Base-by-base conservation (phyloP, 2,329 filamentous ascomycete species). In the Aspergillus quadricinctus region DNA sequence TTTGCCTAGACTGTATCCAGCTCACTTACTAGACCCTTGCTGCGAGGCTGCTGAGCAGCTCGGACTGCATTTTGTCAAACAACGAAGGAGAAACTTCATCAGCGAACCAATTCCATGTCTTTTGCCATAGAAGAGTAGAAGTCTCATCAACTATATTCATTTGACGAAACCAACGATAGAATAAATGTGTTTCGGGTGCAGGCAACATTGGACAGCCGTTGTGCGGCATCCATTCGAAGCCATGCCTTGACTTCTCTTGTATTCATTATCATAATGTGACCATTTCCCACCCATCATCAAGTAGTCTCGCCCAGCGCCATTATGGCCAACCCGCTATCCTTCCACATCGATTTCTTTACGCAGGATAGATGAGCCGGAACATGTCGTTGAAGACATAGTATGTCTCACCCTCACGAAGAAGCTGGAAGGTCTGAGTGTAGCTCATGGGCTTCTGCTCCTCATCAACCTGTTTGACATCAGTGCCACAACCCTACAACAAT, bases 311-410 rank as follows among this genome's bases (percentile, higher is more conserved):
- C 40, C 29, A 27, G 21, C 49, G 19, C 19, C 35, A 45, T 14
- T 27, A 27, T 31, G 23, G 14, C 46, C 43, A 40, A 27, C 43
- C 31, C 31, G 28, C 23, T 35, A 27, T 51, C 14, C n/a, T 46
- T 48, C 48, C 35, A 28, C 27, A 45, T 25, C 17, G 19, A 29
- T 41, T 35, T 27, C 48, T 59, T 62, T 59, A 65, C 52, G 57
- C 57, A 27, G 67, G 61, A 77, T 89, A 93, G 66, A 96, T 84
- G 60, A 97, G 84, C 78, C 90, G 90, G 86, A 97, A 97, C 74
- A 97, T 79, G 75, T 97, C 93, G 81, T 97, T 97, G 80, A 87
- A 88, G 72, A 97, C 89, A 75, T 85, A 97, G 81, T 88, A 96
- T 77, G 82, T 86, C 51, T 69, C 64, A 28, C 76, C 76, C 54